Base-by-base conservation (phyloP, 2,329 filamentous ascomycete species). In the Aspergillus aculeatinus region DNA sequence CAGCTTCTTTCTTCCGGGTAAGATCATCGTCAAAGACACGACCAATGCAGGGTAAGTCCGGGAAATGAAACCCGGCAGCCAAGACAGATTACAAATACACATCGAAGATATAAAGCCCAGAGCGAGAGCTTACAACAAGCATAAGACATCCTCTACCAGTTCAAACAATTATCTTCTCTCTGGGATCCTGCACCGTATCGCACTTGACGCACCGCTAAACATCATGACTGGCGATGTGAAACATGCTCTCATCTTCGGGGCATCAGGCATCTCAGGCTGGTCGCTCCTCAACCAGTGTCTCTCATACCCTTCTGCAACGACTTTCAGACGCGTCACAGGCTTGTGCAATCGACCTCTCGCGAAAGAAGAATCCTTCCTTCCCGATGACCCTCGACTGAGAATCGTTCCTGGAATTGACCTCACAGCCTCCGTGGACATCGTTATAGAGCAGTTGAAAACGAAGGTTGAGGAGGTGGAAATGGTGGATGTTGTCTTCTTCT, bases 401-500 rank as follows among this genome's bases (percentile, higher is more conserved):
- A 68, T 79, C 21, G 68, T 76, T 12, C 74, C 72, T 11, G 76
- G 76, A 5, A 68, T 79, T 6, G 75, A 78, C 58, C 67, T 79
- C 1, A 67, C 63, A 6, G 52, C 29, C 3, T 49, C 65, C 3
- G 56, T 65, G 12, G 63, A 65, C 7, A 48, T 11, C 4, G 60
- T 68, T 4, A 60, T 52, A 2, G 63, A 70, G 48, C 68, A 71
- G 3, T 69, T 79, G 33, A 76, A 72, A 56, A 66, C 69, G 39
- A 76, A 76, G 58, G 70, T 78, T 6, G 60, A 65, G 14, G 67
- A 72, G 27, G 64, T 78, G 5, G 70, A 74, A 16, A 74, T 66
- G 9, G 75, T 78, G 3, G 69, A 74, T 1, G 70, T 76, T 55
- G 76, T 78, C 2, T 78, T 73, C 65, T 78, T 76, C 55, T 76